Base-by-base conservation (phyloP, 495 filamentous ascomycete species). In the Aspergillus haitiensis region DNA sequence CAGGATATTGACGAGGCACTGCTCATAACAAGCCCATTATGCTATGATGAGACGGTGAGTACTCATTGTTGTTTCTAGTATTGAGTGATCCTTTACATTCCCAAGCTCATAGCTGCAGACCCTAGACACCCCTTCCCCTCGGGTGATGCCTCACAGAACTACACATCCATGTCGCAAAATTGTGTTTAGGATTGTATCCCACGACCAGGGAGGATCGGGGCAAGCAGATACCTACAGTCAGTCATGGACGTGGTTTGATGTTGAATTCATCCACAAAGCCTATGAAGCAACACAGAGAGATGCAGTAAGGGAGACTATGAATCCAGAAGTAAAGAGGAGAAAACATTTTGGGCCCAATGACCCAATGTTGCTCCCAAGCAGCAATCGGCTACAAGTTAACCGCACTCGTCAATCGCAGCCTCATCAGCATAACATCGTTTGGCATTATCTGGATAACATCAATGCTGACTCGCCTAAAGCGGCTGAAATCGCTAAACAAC, bases 231-330 rank as follows among this genome's bases (percentile, higher is more conserved):
- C 78, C n/a, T 90, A 83, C 63, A 56, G 71, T 5, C 71, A 64
- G 12, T 86, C 86, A 0, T 88, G 72, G 68, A 90, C 87, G 0
- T 92, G 88, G 88, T 91, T 91, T 63, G 88, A 89, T 46, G 81
- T 76, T 5, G 85, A 86, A 34, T 61, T 79, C 3, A 65, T 74
- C 16, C 71, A 46, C 16, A 59, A 54, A 0, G 71, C 72, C 7
- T 70, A 75, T 32, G 36, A 58, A 15, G 33, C 40, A 13, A 8
- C 52, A 39, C 49, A 56, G n/a, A 39, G 8, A 11, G 51, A 55
- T 35, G 27, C 47, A 35, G 37, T 44, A 31, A 5, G 45, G 10
- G 50, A 45, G 55, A 40, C 46, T 37, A 39, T 32, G 39, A 49
- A 61, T 15, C 52, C 40, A 12, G 52, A 56, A 3, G 56, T 64